These are phyloP conservation scores for Harringtonia lauricola DNA, from an alignment of 2,329 filamentous ascomycete genomes.

Conservation along the genomic window DNA sequence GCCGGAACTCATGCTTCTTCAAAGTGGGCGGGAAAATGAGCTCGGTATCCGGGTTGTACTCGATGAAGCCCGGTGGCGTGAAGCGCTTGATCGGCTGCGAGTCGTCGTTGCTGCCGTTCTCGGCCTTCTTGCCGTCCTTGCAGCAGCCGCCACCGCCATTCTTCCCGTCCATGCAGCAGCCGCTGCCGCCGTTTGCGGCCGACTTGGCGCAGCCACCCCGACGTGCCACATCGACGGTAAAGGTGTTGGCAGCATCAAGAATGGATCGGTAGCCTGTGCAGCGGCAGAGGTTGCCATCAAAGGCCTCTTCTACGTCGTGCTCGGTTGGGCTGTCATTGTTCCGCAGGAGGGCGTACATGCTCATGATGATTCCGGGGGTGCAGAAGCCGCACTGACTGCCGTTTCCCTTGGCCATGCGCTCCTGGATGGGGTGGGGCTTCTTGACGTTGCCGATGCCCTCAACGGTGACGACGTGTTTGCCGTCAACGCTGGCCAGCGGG, in stretches of 20 bases:
- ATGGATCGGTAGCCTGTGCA: conserved; percentile 95
- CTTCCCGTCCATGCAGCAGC: conserved; percentile 63
- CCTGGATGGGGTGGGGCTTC: conserved; percentile 78
- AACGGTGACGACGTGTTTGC: conserved; percentile 96
- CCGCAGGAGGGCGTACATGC: conserved; percentile 80
- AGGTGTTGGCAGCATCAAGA: conserved; percentile 85
- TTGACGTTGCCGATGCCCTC: conserved; percentile 90
- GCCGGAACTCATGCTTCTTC: conserved; percentile 69
- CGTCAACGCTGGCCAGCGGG: conserved; percentile 83
- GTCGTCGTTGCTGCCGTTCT: conserved; percentile 27
- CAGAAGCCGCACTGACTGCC: conserved; percentile 89
- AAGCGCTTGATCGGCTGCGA: conserved; percentile 54
- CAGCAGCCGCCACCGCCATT: conserved; percentile 50
- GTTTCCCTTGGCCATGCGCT: conserved; percentile 81
- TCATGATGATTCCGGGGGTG: conserved; percentile 97
- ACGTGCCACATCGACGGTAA: conserved; percentile 44
- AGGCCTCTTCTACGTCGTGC: conserved; percentile 86
- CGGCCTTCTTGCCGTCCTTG: conserved; percentile 37
- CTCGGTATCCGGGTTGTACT: conserved; percentile 87
- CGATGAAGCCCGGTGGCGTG: conserved; percentile 81
- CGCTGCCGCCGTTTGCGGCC: conserved; percentile 20
- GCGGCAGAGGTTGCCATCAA: conserved; percentile 90
- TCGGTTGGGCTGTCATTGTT: conserved; percentile 71
- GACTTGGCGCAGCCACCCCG: conserved; percentile 36
- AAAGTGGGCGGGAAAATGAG: conserved; percentile 86